phyloP scores from a whole-genome alignment of 1,284 basidiomycete species.

The Puccinia coronata region DNA sequence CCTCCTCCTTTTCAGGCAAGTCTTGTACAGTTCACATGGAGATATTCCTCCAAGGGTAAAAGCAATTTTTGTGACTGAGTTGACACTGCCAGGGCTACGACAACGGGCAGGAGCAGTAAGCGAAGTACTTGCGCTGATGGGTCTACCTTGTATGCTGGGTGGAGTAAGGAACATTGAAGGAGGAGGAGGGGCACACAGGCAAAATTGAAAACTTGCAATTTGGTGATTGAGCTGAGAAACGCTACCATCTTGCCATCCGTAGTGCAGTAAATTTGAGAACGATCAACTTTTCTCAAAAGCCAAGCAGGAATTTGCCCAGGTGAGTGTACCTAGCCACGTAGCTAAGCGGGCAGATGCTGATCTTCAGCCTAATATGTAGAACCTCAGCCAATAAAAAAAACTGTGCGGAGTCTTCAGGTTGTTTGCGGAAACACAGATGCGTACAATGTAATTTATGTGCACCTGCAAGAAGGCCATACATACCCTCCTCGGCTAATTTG shows the following conservation, averaged over 20 bases:
- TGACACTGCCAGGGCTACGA: constrained; percentile 13
- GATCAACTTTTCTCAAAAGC: too few species aligned
- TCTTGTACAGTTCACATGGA: constrained; percentile 12
- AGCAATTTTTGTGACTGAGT: constrained; percentile 19
- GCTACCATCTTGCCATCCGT: neutral
- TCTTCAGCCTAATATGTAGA: too few species aligned
- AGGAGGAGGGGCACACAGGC: constrained; percentile 8
- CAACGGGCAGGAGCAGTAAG: neutral
- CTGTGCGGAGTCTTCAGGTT: too few species aligned
- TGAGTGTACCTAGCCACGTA: too few species aligned
- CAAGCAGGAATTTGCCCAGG: too few species aligned
- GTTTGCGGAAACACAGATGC: too few species aligned
- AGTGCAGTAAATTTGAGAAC: too few species aligned
- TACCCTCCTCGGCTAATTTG: too few species aligned
- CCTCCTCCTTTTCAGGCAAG: neutral
- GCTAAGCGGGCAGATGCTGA: too few species aligned
- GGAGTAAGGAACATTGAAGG: constrained; percentile 14
- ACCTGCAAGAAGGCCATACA: too few species aligned
- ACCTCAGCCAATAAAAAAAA: too few species aligned
- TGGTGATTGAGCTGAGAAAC: neutral
- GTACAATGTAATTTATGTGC: too few species aligned
- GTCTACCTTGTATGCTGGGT: constrained; percentile 7
- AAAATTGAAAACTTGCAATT: constrained; percentile 6
- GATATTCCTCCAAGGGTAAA: constrained; percentile 23
- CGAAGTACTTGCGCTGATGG: constrained; percentile 1